Percentiles rank a stretch among this genome's conserved stretches.
Evolutionary conservation across 768 basidiomycete species (phyloP).

Genomic region (Phlegmacium glaucopus): DNA sequence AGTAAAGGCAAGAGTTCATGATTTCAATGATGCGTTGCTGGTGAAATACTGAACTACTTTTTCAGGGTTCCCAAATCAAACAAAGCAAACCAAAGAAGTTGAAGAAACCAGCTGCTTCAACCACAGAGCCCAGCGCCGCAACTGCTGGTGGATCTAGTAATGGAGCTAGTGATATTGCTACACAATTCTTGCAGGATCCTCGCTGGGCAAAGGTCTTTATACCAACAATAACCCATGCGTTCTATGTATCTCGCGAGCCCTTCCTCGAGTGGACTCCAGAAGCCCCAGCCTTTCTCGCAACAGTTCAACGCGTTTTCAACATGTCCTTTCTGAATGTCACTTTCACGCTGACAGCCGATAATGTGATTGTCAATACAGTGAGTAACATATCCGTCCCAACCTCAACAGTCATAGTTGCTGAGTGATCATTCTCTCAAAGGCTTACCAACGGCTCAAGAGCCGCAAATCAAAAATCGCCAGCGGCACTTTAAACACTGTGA

Average conservation of each 20-base stretch:
- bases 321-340: conserved; percentile 10
- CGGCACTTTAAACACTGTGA: conserved; percentile 3
- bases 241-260: conserved; percentile 15
- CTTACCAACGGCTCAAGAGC: conserved; percentile 4
- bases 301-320: conserved; percentile 10
- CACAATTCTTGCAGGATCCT: conserved; percentile 7
- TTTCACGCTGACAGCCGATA: too few relatives aligned
- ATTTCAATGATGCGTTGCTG: too few relatives aligned
- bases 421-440: background rate
- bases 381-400: background rate
- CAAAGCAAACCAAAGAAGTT: too few relatives aligned
- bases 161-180: background rate
- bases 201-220: conserved; percentile 14
- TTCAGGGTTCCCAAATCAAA: too few relatives aligned
- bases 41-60: too few relatives aligned
- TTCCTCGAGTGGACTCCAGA: conserved; percentile 9
- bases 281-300: conserved; percentile 8
- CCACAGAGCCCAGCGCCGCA: too few relatives aligned
- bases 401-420: too few relatives aligned
- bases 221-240: conserved; percentile 16
- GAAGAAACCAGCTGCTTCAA: too few relatives aligned
- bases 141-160: background rate
- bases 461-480: conserved; percentile 4
- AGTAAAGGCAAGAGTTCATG: background rate
- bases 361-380: conserved; percentile 1